A percentile compares a stretch with the other conserved stretches of the same genome.
Evolutionary conservation across 805 yeast genomes (phyloP).

Genomic region (Cyberlindnera americana): DNA sequence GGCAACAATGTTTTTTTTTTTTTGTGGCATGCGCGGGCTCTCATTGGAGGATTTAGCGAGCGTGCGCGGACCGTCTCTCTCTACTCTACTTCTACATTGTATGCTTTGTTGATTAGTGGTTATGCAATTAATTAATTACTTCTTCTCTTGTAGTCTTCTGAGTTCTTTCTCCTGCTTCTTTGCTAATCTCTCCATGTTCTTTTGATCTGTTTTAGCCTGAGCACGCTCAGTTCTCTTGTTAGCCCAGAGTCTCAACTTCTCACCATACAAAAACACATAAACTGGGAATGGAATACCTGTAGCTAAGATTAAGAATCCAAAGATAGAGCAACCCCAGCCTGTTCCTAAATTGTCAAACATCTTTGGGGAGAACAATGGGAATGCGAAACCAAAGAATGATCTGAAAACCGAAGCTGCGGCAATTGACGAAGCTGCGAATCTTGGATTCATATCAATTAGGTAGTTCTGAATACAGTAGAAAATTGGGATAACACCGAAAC

Average conservation of each 20-base stretch:
- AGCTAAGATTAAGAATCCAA: constrained; percentile 52
- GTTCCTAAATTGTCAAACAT: constrained; percentile 57
- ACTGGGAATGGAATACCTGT: constrained; percentile 69
- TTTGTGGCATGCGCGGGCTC: no score
- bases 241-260: constrained; percentile 54
- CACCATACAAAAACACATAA: constrained; percentile 54
- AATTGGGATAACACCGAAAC: constrained; percentile 56
- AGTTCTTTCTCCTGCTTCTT: constrained; percentile 15
- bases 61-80: no score
- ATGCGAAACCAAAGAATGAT: constrained; percentile 62
- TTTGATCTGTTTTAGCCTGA: constrained; percentile 44
- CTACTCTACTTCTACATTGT: no score
- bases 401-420: constrained; percentile 69
- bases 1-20: no score
- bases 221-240: constrained; percentile 44
- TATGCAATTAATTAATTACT: no score
- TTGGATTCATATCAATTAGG: constrained; percentile 66
- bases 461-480: constrained; percentile 68
- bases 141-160: constrained; percentile 1
- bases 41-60: no score
- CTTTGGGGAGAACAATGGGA: constrained; percentile 60
- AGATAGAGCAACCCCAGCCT: constrained; percentile 69
- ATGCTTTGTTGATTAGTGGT: no score
- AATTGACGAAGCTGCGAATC: constrained; percentile 64
- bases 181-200: constrained; percentile 35